Base-by-base conservation (phyloP, 257 asterid species). In the Penstemon barbatus region DNA sequence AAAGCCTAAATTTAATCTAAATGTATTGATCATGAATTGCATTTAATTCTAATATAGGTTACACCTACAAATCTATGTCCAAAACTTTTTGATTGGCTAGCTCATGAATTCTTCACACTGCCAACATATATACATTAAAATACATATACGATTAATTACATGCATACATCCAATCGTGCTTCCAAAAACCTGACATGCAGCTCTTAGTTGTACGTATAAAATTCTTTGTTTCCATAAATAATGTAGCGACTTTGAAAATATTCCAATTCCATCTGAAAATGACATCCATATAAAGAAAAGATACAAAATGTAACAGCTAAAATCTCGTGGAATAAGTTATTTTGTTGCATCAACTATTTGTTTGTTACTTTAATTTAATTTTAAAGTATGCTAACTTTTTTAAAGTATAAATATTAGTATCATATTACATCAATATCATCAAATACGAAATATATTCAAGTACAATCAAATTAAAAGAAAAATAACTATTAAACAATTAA, bases 101-200 rank as follows among this genome's bases (percentile, higher is more conserved):
- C 7, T 18, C 33, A 2, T 15, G 33, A 33, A 7, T 57, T 57
- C 19, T 57, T 33, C 13, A 3, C 33, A 44, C 8, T 9, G 10
- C 10, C 8, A 1, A 44, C 33, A 25, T 25, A 25, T 25, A 25
- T 25, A 25, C 33, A 25, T 25, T 25, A 25, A 25, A 25, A 25
- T 25, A 25, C 36, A 37, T 15, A 12, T n/a, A 40, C 5, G 43
- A 4, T 6, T 2, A 41, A 13, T 39, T 61, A 7, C 25, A 59
- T 39, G 46, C 25, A 59, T 39, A 53, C 49, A 53, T 68, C 74
- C n/a, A 68, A 51, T 68, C 57, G n/a, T 68, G 84, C 70, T 72
- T 75, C 78, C 78, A 37, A 8, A 71, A 68, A 58, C 76, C 76
- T 72, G 78, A 79, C 81, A 79, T 61, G 43, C 11, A 66, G n/a